These are phyloP conservation scores for Vigna unguiculata DNA, from an alignment of 306 rosid genomes.

Conservation along the genomic window DNA sequence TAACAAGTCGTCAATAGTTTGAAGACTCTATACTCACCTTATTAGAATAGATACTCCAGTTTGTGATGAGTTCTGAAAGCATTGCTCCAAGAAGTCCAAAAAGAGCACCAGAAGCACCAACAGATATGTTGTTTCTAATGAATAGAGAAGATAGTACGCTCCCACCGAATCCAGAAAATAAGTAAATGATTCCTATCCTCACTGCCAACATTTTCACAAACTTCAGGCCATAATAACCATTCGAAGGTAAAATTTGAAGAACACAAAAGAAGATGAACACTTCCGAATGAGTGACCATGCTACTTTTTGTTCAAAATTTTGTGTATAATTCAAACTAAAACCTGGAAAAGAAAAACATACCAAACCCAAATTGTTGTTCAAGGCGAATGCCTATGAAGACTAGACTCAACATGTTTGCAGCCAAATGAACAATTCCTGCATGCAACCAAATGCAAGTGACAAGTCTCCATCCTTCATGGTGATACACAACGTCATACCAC, in stretches of 20 bases:
- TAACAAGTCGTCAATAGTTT: too few species aligned
- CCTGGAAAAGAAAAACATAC: conserved; percentile 50
- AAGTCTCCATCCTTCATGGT: conserved; percentile 87
- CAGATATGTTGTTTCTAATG: conserved; percentile 72
- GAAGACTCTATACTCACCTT: conserved; percentile 63
- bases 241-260: conserved; percentile 13
- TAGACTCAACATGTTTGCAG: conserved; percentile 79
- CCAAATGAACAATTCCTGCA: conserved; percentile 83
- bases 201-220: conserved; percentile 64
- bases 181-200: conserved; percentile 72
- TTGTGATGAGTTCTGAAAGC: conserved; percentile 93
- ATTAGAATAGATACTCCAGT: conserved; percentile 85
- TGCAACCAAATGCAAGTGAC: conserved; percentile 90
- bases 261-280: neutral
- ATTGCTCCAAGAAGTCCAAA: conserved; percentile 97
- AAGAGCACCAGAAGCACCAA: conserved; percentile 94
- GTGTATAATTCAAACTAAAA: conserved; percentile 8
- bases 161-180: conserved; percentile 83
- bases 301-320: neutral
- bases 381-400: conserved; percentile 86
- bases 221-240: conserved; percentile 29
- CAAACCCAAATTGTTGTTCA: conserved; percentile 90
- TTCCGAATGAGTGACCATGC: neutral
- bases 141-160: conserved; percentile 73
- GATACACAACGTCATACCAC: conserved; percentile 62